Evolutionary conservation across 805 yeast genomes (phyloP).

Genomic region (Ogataea trehaloabstinens): DNA sequence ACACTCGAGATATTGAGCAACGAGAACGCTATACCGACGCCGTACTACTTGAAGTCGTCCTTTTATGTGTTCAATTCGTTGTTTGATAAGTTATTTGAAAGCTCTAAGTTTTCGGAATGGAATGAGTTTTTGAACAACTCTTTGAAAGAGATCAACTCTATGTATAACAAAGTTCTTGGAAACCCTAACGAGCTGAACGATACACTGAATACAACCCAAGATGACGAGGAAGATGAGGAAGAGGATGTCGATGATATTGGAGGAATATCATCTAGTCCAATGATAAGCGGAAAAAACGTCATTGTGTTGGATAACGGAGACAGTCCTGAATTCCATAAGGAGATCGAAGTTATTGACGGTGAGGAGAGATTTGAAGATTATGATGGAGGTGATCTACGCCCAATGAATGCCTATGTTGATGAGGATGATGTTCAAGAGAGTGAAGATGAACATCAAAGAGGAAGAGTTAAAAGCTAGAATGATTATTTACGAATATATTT

Average conservation of each 20-base stretch:
- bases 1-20: conserved; percentile 29
- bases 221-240: conserved; percentile 24
- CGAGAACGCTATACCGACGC: conserved; percentile 24
- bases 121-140: conserved; percentile 48
- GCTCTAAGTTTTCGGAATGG: conserved; percentile 37
- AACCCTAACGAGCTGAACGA: conserved; percentile 35
- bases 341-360: conserved; percentile 26
- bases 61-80: conserved; percentile 32
- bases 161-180: conserved; percentile 57
- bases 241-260: conserved; percentile 11
- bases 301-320: conserved; percentile 37
- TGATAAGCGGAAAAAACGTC: conserved; percentile 24
- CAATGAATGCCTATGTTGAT: conserved; percentile 30
- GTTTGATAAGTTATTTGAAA: conserved; percentile 29
- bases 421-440: conserved; percentile 2
- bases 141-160: conserved; percentile 50
- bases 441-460: background rate
- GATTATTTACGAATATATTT: background rate
- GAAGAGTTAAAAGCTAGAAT: background rate
- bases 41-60: conserved; percentile 32
- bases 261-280: conserved; percentile 5
- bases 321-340: conserved; percentile 44
- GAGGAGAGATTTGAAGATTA: conserved; percentile 19
- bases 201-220: conserved; percentile 27
- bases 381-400: conserved; percentile 33